Evolutionary conservation across 2,329 filamentous ascomycete genomes (phyloP), one percentile per base, ranked within the genome.

Genomic region (Neonectria magnoliae): DNA sequence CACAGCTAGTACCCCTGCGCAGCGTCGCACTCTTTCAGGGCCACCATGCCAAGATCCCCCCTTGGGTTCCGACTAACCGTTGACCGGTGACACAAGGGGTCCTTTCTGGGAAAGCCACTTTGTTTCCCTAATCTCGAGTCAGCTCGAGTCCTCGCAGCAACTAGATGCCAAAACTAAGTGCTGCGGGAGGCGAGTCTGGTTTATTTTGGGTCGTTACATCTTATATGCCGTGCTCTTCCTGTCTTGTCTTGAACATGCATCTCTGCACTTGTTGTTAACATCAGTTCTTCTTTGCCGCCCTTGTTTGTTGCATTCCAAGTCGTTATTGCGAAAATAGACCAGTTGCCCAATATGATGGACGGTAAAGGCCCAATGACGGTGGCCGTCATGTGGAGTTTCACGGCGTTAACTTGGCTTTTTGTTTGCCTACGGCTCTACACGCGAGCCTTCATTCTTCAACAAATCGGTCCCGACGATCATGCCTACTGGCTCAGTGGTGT

Each of bases 341-440:
- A 25, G 31, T 14, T 47, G 44, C 44, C 44, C 52, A 67, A 60
- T 3, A 70, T 69, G 67, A 70, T 71, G 29, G 64, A 62, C 18
- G 68, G 69, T 36, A 44, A 69, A 47, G 69, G 58, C 25, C 73
- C 68, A 7, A 66, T 67, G 67, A 47, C 57, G n/a, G 18, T 70
- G 50, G 57, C 41, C 45, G 38, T 78, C 56, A 76, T 76, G 65
- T 76, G 73, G 72, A 60, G 55, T 6, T 45, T 76, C 13, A 72
- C 70, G 2, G 62, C 53, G 9, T 25, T 76, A 8, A 65, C 69
- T 29, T 67, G 76, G 25, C 57, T 70, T n/a, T 76, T 81, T 53
- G 76, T 80, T 16, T 59, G 54, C 31, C 72, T 80, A 1, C 77
- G 78, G 1, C 71, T 81, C 2, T 81, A 81, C 58, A 80, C 79